Conservation (phyloP, 129 eudicot genomes). For the Logfia minima region DNA sequence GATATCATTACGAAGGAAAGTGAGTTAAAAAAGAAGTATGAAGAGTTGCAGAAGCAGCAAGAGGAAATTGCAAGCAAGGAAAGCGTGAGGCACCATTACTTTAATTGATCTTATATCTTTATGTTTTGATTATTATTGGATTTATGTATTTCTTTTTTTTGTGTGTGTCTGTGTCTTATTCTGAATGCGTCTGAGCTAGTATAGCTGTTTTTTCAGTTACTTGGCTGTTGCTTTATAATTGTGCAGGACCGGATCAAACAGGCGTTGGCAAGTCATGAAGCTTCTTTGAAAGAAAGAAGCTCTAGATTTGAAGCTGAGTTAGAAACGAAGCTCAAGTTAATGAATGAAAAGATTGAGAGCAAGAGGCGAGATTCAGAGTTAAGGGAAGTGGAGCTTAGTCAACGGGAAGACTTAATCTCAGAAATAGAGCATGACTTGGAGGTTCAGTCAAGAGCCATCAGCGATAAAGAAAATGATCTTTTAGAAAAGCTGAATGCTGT, state of each 20-base stretch:
- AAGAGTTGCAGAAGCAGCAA: slow-evolving; percentile 53
- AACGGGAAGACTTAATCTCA: slow-evolving; percentile 56
- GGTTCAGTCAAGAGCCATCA: slow-evolving; percentile 45
- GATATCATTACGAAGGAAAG: slow-evolving; percentile 57
- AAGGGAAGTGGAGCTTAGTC: slow-evolving; percentile 77
- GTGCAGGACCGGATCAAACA: slow-evolving; percentile 60
- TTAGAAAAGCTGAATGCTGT: slow-evolving; percentile 45
- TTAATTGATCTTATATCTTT: neutral
- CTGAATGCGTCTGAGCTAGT: neutral
- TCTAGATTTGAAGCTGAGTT: slow-evolving; percentile 65
- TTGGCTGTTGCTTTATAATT: slow-evolving; percentile 1
- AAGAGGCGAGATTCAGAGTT: slow-evolving; percentile 90
- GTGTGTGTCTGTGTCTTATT: neutral
- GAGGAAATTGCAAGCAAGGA: slow-evolving; percentile 64
- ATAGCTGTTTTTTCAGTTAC: neutral
- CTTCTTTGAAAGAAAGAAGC: slow-evolving; percentile 49
- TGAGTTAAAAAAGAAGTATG: slow-evolving; percentile 59
- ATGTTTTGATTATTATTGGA: neutral
- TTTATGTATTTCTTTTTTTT: neutral
- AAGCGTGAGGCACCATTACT: slow-evolving; percentile 49
- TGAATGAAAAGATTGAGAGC: slow-evolving; percentile 66
- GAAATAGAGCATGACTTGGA: slow-evolving; percentile 79
- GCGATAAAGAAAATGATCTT: slow-evolving; percentile 62
- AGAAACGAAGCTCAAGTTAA: slow-evolving; percentile 58
- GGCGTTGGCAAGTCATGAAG: slow-evolving; percentile 60